Evolutionary conservation across 257 asterid genomes (phyloP).

Genomic region (Solanum rostratum): DNA sequence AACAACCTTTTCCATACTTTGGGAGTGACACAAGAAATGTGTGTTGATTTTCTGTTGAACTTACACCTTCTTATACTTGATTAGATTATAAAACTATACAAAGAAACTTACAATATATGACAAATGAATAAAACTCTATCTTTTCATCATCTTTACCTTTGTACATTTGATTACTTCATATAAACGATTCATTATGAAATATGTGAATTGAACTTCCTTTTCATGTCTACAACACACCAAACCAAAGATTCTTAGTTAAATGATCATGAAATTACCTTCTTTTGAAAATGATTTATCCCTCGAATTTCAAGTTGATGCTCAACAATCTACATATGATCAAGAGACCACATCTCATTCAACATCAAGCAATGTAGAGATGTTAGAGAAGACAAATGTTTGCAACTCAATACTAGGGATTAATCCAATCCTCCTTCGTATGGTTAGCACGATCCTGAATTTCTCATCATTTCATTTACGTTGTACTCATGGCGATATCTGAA

Average conservation of each 20-base stretch:
- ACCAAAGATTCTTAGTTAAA: background rate
- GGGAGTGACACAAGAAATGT: slow-evolving; percentile 40
- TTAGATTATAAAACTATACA: background rate
- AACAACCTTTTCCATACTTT: slow-evolving; percentile 15
- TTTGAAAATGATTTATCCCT: background rate
- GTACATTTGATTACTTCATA: background rate
- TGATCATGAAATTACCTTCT: background rate
- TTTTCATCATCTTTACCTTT: background rate
- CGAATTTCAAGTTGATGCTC: slow-evolving; percentile 14
- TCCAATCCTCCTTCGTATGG: background rate
- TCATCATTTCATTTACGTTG: background rate
- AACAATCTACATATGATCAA: slow-evolving; percentile 15
- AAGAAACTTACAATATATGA: background rate
- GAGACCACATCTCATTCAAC: slow-evolving; percentile 8
- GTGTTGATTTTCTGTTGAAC: slow-evolving; percentile 20
- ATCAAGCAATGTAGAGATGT: background rate
- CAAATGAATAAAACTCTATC: background rate
- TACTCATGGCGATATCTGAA: background rate
- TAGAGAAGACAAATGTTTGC: background rate
- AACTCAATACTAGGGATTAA: background rate
- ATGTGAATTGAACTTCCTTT: background rate
- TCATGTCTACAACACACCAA: background rate
- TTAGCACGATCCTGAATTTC: background rate
- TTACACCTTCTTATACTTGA: background rate
- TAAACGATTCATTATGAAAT: background rate